phyloP scores from a whole-genome alignment of 192 early-diverging fungal species.

The Jimgerdemannia flammicorona region DNA sequence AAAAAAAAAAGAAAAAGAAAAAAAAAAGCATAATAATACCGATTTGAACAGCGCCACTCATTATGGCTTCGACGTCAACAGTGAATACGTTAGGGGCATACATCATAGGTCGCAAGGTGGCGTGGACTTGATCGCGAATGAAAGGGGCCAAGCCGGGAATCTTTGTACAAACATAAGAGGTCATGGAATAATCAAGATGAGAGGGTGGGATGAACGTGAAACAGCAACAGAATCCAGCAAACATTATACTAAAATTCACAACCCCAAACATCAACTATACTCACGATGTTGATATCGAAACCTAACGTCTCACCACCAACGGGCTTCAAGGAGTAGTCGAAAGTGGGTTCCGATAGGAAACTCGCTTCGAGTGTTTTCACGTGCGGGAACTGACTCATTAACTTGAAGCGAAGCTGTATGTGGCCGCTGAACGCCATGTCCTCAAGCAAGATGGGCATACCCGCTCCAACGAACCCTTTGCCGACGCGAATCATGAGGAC shows the following conservation, averaged over 20 bases:
- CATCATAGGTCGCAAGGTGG: slow-evolving; percentile 76
- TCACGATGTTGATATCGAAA: slow-evolving; percentile 81
- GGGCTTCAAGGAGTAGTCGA: slow-evolving; percentile 90
- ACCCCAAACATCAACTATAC: background rate
- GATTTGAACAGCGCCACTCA: slow-evolving; percentile 58
- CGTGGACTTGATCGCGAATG: slow-evolving; percentile 68
- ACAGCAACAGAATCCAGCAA: no score
- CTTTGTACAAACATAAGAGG: slow-evolving; percentile 24
- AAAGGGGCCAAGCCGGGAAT: slow-evolving; percentile 81
- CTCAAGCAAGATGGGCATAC: slow-evolving; percentile 80
- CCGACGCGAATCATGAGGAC: slow-evolving; percentile 82
- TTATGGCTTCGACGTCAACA: slow-evolving; percentile 74
- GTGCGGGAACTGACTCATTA: slow-evolving; percentile 84
- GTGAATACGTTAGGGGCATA: slow-evolving; percentile 78
- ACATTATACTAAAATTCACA: no score
- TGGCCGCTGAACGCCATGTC: slow-evolving; percentile 81
- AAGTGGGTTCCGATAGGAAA: slow-evolving; percentile 80
- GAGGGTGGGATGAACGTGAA: background rate
- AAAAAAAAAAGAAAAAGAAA: background rate
- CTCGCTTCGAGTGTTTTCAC: slow-evolving; percentile 79
- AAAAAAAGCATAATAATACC: slow-evolving; percentile 32
- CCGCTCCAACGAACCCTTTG: slow-evolving; percentile 81
- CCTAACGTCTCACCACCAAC: slow-evolving; percentile 82
- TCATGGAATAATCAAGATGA: background rate
- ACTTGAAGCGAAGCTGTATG: slow-evolving; percentile 77